Evolutionary conservation across 495 filamentous ascomycete species (phyloP).

Genomic region (Baudoinia panamericana): DNA sequence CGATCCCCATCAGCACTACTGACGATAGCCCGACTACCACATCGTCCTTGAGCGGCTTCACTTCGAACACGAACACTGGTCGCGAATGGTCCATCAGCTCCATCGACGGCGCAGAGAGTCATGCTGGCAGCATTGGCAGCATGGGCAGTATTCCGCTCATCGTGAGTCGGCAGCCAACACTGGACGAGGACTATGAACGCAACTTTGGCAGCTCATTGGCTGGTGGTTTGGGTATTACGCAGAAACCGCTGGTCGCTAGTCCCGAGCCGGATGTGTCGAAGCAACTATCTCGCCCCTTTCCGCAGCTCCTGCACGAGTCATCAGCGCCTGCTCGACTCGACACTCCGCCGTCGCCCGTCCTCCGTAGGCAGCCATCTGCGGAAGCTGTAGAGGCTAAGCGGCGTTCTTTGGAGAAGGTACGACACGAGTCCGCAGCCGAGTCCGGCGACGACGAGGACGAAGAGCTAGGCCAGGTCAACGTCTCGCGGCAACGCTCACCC

Average conservation of each 20-base stretch:
- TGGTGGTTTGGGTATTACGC: conserved; percentile 56
- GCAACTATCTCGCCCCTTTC: conserved; percentile 31
- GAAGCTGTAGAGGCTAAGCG: conserved; percentile 68
- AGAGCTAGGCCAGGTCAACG: conserved; percentile 51
- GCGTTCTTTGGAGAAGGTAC: conserved; percentile 60
- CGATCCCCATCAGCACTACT: conserved; percentile 42
- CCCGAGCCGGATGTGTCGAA: conserved; percentile 10
- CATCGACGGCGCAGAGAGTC: conserved; percentile 71
- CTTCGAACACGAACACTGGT: conserved; percentile 31
- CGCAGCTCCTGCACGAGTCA: conserved; percentile 41
- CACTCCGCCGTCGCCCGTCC: conserved; percentile 26
- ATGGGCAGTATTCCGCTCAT: conserved; percentile 68
- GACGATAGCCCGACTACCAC: conserved; percentile 78
- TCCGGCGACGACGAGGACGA: conserved; percentile 92
- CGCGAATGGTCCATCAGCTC: conserved; percentile 77
- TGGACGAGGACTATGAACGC: conserved; percentile 50
- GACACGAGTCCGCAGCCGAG: conserved; percentile 67
- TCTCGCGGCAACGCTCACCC: conserved; percentile 43
- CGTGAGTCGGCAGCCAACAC: conserved; percentile 51
- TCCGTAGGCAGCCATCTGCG: conserved; percentile 57
- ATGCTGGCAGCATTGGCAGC: too few species aligned
- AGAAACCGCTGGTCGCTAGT: conserved; percentile 24
- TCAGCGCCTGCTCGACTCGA: conserved; percentile 58
- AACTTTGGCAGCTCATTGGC: conserved; percentile 35
- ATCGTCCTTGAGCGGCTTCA: conserved; percentile 53